These are phyloP conservation scores for Aureobasidium namibiae DNA, from an alignment of 2,329 filamentous ascomycete species.

Conservation along the genomic window DNA sequence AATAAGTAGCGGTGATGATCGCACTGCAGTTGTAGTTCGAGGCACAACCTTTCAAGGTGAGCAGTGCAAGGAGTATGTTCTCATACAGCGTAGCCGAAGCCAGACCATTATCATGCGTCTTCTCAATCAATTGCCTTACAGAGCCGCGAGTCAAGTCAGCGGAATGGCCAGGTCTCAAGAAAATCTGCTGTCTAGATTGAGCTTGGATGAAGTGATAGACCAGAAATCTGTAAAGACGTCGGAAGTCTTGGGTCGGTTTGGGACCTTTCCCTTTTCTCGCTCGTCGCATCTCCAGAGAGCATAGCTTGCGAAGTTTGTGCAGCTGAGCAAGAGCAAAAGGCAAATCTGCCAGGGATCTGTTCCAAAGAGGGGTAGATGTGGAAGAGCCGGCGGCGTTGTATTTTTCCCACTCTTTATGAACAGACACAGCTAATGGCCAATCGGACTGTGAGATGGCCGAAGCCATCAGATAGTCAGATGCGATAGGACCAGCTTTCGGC, in stretches of 20 bases:
- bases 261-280: not conserved
- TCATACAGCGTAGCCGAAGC: not conserved
- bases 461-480: slow-evolving; percentile 4
- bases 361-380: not conserved
- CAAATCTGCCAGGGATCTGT: not conserved
- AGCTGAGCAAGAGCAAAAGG: not conserved
- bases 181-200: not conserved
- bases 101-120: not conserved
- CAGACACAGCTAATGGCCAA: slow-evolving; percentile 28
- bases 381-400: not conserved
- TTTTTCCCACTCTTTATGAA: slow-evolving; percentile 17
- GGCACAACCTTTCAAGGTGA: not conserved
- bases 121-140: not conserved
- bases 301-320: not conserved
- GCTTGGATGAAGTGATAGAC: not conserved
- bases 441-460: slow-evolving; percentile 17
- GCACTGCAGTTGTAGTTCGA: not conserved
- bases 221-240: not conserved
- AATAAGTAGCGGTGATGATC: not conserved
- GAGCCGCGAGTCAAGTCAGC: not conserved
- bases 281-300: not conserved
- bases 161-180: not conserved
- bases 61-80: not conserved
- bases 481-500: slow-evolving; percentile 11
- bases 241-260: not conserved